Base-by-base conservation (phyloP, 495 filamentous ascomycete genomes). In the Bombardia bombarda region DNA sequence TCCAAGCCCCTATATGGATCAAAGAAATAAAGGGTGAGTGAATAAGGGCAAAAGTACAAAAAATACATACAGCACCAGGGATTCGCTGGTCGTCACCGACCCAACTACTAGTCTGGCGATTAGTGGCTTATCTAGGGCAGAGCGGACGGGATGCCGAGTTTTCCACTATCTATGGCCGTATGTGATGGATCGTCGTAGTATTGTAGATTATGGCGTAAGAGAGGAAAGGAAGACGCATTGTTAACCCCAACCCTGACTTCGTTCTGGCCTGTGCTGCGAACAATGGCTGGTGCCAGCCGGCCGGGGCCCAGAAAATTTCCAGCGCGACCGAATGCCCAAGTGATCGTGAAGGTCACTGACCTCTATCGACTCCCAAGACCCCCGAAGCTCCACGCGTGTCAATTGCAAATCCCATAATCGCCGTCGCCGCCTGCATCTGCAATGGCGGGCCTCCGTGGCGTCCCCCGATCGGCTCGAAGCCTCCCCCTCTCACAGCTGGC, bases 111-210 rank as follows among this genome's bases (percentile, higher is more conserved):
- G 47, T 63, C 56, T 40, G 50, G 37, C 37, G 37, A 39, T 39
- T 25, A 39, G 37, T 49, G 38, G 49, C 48, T 67, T 67, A 54
- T 63, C 65, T 49, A 30, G 59, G 67, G 66, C 62, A 66, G 68
- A 72, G 65, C 69, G 67, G 65, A 73, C 67, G 68, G 69, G 67
- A 67, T 66, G 60, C 67, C 69, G 63, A 62, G 52, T 61, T 60
- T 47, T 68, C 68, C 49, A 55, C 24, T 54, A 53, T 50, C 44
- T 70, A 51, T 67, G 66, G 64, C 65, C 67, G 65, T 67, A 71
- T 62, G 59, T 63, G n/a, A n/a, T n/a, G n/a, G n/a, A n/a, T n/a
- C n/a, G n/a, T n/a, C n/a, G n/a, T n/a, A n/a, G n/a, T n/a, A n/a
- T n/a, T n/a, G n/a, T n/a, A n/a, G n/a, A n/a, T n/a, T n/a, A n/a